phyloP scores from a whole-genome alignment of 2,329 filamentous ascomycete species.

The Rhytidhysteron rufulum region DNA sequence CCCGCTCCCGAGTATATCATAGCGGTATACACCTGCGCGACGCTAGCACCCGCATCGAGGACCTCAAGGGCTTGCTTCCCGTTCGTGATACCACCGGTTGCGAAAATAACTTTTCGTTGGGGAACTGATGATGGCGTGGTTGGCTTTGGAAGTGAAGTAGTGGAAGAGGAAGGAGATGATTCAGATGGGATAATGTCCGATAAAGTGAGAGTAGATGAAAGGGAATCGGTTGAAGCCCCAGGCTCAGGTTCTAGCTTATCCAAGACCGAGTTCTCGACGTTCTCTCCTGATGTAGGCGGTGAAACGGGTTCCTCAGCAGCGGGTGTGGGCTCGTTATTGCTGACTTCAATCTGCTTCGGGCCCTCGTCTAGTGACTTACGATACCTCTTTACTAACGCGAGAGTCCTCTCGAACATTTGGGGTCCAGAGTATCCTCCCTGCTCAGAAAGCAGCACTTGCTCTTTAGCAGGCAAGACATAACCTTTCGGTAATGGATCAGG shows the following conservation, averaged over 20 bases:
- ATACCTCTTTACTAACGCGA: conserved; percentile 76
- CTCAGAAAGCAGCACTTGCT: conserved; percentile 67
- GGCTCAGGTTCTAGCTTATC: conserved; percentile 12
- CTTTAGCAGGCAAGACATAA: conserved; percentile 60
- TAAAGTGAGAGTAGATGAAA: too few relatives aligned
- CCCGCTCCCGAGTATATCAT: conserved; percentile 61
- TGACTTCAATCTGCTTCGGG: conserved; percentile 21
- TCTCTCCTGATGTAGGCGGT: conserved; percentile 10
- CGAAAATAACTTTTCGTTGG: conserved; percentile 79
- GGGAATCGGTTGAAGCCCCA: too few relatives aligned
- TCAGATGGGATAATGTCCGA: too few relatives aligned
- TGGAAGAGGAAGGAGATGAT: conserved; percentile 11
- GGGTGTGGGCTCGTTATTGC: neutral
- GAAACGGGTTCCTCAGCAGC: conserved; percentile 3
- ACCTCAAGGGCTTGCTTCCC: conserved; percentile 79
- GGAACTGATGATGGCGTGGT: too few relatives aligned
- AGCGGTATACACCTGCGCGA: conserved; percentile 88
- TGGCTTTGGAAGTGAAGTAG: neutral
- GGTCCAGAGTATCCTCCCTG: conserved; percentile 89
- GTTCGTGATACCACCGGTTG: conserved; percentile 87
- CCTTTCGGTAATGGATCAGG: conserved; percentile 66
- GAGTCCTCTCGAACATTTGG: conserved; percentile 76
- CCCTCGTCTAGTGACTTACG: conserved; percentile 50
- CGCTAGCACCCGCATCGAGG: conserved; percentile 82
- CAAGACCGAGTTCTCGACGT: conserved; percentile 11